A percentile compares a stretch with the other conserved stretches of the same genome.
These are phyloP conservation scores for Berkeleyomyces rouxiae DNA, from an alignment of 2,329 filamentous ascomycete species.

Conservation along the genomic window DNA sequence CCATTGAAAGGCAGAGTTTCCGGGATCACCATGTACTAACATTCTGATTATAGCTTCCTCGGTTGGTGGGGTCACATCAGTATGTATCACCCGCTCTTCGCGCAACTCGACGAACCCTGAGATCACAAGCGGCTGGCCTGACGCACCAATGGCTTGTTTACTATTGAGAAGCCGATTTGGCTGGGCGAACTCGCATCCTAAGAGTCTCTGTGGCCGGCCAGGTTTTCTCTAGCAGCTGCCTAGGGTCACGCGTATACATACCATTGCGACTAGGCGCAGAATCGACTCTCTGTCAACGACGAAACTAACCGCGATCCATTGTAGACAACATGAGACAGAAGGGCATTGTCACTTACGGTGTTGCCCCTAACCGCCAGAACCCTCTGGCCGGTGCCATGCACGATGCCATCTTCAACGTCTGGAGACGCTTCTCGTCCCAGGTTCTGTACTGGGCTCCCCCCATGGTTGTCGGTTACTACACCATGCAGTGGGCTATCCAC, in stretches of 20 bases:
- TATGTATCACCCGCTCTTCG: conserved; percentile 3
- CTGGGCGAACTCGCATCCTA: too few species aligned
- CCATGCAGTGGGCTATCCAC: conserved; percentile 82
- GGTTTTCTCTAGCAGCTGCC: not conserved
- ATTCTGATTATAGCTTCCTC: conserved; percentile 7
- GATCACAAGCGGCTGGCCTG: not conserved
- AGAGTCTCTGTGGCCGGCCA: not conserved
- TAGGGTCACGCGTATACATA: not conserved
- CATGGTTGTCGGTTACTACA: conserved; percentile 59
- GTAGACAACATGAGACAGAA: conserved; percentile 32
- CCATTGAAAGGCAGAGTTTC: too few species aligned
- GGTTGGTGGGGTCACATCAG: conserved; percentile 14
- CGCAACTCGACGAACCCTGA: not conserved
- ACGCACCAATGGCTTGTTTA: not conserved
- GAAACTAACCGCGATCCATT: not conserved
- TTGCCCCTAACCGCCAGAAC: conserved; percentile 79
- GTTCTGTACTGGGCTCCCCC: conserved; percentile 79
- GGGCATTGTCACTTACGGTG: conserved; percentile 52
- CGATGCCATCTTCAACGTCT: conserved; percentile 89
- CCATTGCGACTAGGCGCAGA: not conserved
- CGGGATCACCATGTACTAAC: not conserved
- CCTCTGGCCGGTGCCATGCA: conserved; percentile 62
- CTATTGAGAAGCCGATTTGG: too few species aligned
- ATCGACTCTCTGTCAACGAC: not conserved
- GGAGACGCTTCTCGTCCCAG: conserved; percentile 71